A percentile compares a stretch with the other conserved stretches of the same genome.
Evolutionary conservation across 2,329 filamentous ascomycete species (phyloP).

Genomic region (Pseudocercospora crystallina): DNA sequence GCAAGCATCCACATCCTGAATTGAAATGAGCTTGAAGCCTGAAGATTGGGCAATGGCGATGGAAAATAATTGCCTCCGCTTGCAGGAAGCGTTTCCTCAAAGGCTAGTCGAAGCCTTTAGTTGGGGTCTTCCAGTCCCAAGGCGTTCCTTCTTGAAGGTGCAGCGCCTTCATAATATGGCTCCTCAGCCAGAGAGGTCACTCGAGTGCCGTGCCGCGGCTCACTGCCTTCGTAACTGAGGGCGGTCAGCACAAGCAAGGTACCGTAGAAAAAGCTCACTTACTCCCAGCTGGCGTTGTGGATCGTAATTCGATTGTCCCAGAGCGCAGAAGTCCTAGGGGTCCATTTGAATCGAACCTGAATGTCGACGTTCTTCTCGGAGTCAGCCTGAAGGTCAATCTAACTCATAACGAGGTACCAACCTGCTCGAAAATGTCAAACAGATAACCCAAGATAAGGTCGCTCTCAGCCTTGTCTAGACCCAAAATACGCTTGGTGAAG

Average conservation of each 20-base stretch:
- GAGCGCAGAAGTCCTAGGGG: conserved; percentile 62
- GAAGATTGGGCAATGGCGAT: no score
- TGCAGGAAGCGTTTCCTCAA: no score
- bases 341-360: conserved; percentile 71
- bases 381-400: background rate
- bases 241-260: conserved; percentile 64
- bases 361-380: conserved; percentile 60
- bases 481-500: conserved; percentile 68
- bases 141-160: conserved; percentile 66
- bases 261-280: background rate
- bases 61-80: no score
- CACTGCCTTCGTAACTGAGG: conserved; percentile 57
- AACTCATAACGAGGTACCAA: conserved; percentile 4
- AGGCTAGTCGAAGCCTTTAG: background rate
- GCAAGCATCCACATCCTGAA: no score
- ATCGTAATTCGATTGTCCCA: conserved; percentile 63
- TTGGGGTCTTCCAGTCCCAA: conserved; percentile 53
- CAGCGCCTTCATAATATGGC: conserved; percentile 64
- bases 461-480: conserved; percentile 67
- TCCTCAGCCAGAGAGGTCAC: conserved; percentile 71
- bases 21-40: no score
- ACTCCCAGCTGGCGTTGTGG: background rate
- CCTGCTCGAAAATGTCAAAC: conserved; percentile 65
- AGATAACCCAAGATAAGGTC: conserved; percentile 67
- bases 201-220: conserved; percentile 69